Evolutionary conservation across 768 basidiomycete species (phyloP), one percentile per base, ranked within the genome.

Genomic region (Lentinula aciculospora): DNA sequence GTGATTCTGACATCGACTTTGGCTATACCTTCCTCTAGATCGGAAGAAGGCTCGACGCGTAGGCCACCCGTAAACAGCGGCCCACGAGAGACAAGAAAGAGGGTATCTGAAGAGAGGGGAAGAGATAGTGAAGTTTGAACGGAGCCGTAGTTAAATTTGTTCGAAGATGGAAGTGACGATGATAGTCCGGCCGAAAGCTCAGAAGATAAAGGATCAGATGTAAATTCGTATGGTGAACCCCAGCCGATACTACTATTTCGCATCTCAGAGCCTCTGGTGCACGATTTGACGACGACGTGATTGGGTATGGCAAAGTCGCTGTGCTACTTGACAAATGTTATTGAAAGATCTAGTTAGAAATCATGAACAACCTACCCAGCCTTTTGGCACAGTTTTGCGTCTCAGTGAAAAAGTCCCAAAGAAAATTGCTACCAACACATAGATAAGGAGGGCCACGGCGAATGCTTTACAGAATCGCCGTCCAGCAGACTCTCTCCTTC

Each of bases 51-150:
- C 1, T 48, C 13, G 7, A 66, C 57, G 40, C 61, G 45, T 17
- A 67, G 32, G 28, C 27, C 29, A 27, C 66, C 66, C 7, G 61
- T 61, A 0, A 60, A 64, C 15, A 64, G 60, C 9, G 63, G 60
- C 0, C 75, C 75, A 4, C 68, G 68, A 27, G 73, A 63, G 50
- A 76, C 27, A 39, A 76, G 58, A 36, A 69, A 76, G 28, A 76
- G 57, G 3, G n/a, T 53, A 27, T 53, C 36, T 21, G 32, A 53
- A 36, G 51, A 23, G 13, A 53, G 51, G 13, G 51, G 51, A 17
- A 53, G 51, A 27, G 36, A 40, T 5, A 53, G 23, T 13, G 51
- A 53, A 12, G 51, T 53, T 39, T 36, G 32, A 12, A 53, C 51
- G 4, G 51, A 12, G 10, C 51, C 34, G 12, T 36, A 36, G 10